Evolutionary conservation across 1,139 yeast genomes (phyloP), one percentile per base, ranked within the genome.

Genomic region (Pichia sp.): DNA sequence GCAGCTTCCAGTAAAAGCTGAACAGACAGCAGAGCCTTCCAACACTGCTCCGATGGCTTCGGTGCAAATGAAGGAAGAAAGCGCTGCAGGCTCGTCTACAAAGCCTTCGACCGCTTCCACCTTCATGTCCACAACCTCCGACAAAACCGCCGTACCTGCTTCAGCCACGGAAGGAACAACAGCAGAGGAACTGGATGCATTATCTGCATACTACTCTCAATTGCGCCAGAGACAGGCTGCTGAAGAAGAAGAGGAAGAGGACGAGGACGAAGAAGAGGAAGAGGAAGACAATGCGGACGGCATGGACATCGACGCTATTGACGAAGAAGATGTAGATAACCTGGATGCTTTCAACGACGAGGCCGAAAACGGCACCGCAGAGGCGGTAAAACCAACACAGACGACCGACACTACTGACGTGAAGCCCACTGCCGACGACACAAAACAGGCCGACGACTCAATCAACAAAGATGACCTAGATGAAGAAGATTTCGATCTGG

Each of bases 141-240:
- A 11, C 11, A 15, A 31, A 8, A 45, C 11, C n/a, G 23, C 57
- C 3, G 49, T 54, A 16, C 57, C 49, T 29, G 34, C 50, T 23
- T 49, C 49, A 19, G 52, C 45, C 16, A 31, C 43, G 8, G 57
- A 58, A 46, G 61, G 61, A 7, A 64, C 62, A 30, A 54, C 64
- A n/a, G 56, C 64, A 61, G 89, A 84, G 64, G 87, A 85, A 15
- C 87, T 85, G 65, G 89, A 85, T 63, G 90, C 89, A 1, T 76
- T 87, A 71, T 88, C 90, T 1, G 89, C 89, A 0, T 87, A 85
- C 67, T 88, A 87, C 67, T 89, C 87, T 5, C 83, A 83, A 62
- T 76, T 85, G 67, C 87, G 84, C 26, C 81, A 80, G 58, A 74
- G 80, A 59, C 87, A 84, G 65, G 83, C 77, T 3, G 79, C 77